Evolutionary conservation across 768 basidiomycete species (phyloP), one percentile per base, ranked within the genome.

Genomic region (Phanerochaete sordida): DNA sequence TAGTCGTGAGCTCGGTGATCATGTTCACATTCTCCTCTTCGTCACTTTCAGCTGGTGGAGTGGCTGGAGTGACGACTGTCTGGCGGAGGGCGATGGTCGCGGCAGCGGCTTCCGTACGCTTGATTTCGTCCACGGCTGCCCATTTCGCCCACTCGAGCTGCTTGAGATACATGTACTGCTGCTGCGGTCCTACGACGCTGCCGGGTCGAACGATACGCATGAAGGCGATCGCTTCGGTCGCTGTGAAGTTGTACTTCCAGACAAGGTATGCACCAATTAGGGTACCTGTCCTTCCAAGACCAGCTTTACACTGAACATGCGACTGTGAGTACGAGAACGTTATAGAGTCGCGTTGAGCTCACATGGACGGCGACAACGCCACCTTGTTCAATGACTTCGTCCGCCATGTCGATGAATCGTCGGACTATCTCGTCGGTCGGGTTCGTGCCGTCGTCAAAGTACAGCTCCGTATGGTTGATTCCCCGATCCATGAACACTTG

Each of bases 241-340:
- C 96, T 19, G 95, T 93, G 72, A 99, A 99, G 23, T 92, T 93
- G 68, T 98, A 96, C 74, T 98, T 98, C 91, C 97, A 99, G 62
- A 97, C 92, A 57, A 99, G 82, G 79, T 98, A 98, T 9, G 96
- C 97, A 35, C 97, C 97, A 62, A 99, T 96, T 60, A 99, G 80
- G 3, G 95, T 96, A 3, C 97, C 97, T 6, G 97, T 98, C 57
- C 97, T 82, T 24, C 97, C 97, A 12, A 99, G 81, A 44, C 97
- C 97, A 51, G 97, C 97, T 79, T 96, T 96, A 72, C 94, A 97
- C 90, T 96, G 72, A 61, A 57, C 23, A 21, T 56, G 59, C 24
- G 57, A 49, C n/a, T 24, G 35, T 37, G 63, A 57, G 59, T 33
- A 45, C 23, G n/a, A n/a, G n/a, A n/a, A n/a, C n/a, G n/a, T n/a